Conservation (phyloP, 73 alveolate genomes). For the Paramecium biaurelia region DNA sequence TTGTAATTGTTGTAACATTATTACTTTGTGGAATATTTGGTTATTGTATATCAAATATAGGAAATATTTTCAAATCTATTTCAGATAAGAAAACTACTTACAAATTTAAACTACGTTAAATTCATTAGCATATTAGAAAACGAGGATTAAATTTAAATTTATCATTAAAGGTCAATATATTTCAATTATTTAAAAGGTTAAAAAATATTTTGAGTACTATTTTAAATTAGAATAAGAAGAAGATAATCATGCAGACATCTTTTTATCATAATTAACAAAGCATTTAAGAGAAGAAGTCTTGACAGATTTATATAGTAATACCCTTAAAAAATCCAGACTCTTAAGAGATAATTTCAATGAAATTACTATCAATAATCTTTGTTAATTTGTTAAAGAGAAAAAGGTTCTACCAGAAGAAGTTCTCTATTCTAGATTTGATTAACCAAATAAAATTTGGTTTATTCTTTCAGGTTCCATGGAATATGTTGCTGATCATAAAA, state of each 20-base stretch:
- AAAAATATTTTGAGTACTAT: constrained; percentile 36
- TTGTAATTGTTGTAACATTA: constrained; percentile 57
- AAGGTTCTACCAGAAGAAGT: constrained; percentile 26
- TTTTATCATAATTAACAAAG: background rate
- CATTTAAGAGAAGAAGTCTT: constrained; percentile 43
- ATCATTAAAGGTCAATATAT: background rate
- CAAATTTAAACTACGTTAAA: background rate
- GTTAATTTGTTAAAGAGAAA: constrained; percentile 14
- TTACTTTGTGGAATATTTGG: constrained; percentile 44
- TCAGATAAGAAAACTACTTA: constrained; percentile 14
- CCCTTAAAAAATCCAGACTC: background rate
- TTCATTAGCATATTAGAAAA: background rate
- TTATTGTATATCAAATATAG: constrained; percentile 29
- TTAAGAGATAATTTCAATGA: constrained; percentile 20
- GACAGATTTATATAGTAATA: constrained; percentile 28
- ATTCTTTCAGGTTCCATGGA: background rate
- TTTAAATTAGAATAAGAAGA: constrained; percentile 13
- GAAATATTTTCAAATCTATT: constrained; percentile 9
- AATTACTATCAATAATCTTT: background rate
- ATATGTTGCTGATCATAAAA: constrained; percentile 43
- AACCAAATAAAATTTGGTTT: constrained; percentile 27
- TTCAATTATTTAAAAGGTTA: background rate
- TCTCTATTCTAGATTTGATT: background rate
- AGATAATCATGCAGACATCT: background rate
- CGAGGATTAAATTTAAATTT: background rate